These are phyloP conservation scores for Trebouxia sp. DNA, from an alignment of 139 green algal species.

Conservation along the genomic window DNA sequence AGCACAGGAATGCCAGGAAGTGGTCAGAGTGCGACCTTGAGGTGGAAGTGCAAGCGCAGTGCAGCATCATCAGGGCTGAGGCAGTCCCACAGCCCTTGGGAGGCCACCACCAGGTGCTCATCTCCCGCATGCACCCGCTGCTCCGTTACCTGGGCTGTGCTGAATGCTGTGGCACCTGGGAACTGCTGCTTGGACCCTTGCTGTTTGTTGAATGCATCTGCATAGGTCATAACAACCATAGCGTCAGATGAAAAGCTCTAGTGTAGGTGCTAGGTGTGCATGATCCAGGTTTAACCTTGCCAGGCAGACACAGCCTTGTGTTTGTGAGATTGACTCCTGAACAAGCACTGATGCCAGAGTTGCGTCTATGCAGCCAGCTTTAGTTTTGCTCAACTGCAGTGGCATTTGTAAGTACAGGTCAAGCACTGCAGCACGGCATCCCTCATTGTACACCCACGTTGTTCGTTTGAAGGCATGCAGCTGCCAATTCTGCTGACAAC, in stretches of 20 bases:
- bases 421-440: too few species aligned
- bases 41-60: conserved; percentile 30
- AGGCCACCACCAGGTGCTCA: conserved; percentile 26
- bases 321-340: too few species aligned
- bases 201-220: conserved; percentile 24
- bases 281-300: too few species aligned
- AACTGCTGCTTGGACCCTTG: not conserved
- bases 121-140: conserved; percentile 10
- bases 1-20: too few species aligned
- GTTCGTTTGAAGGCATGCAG: too few species aligned
- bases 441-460: too few species aligned
- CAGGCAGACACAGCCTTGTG: too few species aligned
- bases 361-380: not conserved
- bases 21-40: not conserved
- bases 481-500: not conserved
- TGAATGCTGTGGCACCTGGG: not conserved
- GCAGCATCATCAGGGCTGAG: conserved; percentile 29
- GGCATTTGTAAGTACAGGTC: not conserved
- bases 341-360: not conserved
- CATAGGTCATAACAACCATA: too few species aligned
- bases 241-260: too few species aligned
- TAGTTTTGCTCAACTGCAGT: not conserved
- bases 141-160: not conserved
- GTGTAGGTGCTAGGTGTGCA: too few species aligned
- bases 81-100: not conserved